These are phyloP conservation scores for Vicia villosa DNA, from an alignment of 306 rosid genomes.

Conservation along the genomic window DNA sequence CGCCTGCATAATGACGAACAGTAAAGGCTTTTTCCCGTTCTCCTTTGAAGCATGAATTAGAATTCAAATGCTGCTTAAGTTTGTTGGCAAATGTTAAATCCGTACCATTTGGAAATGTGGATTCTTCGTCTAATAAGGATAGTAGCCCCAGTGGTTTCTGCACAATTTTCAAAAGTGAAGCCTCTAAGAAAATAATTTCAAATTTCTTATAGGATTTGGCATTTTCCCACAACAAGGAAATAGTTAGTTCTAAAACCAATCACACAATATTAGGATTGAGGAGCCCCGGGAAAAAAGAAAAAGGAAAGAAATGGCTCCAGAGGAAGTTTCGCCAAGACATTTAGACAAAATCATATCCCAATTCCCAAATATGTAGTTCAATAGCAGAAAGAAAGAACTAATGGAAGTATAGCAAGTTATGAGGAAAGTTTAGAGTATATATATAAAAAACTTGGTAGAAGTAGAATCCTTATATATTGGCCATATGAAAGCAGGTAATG, in stretches of 20 bases:
- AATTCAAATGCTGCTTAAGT: constrained; percentile 88
- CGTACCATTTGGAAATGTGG: constrained; percentile 96
- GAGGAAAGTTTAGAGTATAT: not conserved
- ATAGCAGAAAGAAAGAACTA: constrained; percentile 4
- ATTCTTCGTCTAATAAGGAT: constrained; percentile 94
- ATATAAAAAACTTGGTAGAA: not conserved
- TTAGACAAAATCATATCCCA: constrained; percentile 23
- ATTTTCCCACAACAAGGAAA: constrained; percentile 8
- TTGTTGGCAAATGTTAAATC: constrained; percentile 93
- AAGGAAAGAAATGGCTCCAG: not conserved
- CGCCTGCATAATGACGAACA: constrained; percentile 95
- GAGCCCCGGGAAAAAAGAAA: not conserved
- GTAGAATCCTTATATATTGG: constrained; percentile 1
- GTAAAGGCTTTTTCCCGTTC: constrained; percentile 86
- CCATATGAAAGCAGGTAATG: not conserved
- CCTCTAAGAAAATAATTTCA: constrained; percentile 25
- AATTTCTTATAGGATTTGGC: constrained; percentile 21
- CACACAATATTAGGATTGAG: not conserved
- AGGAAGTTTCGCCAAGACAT: not conserved
- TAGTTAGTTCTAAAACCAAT: not conserved
- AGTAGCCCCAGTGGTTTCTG: constrained; percentile 98
- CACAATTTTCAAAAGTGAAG: constrained; percentile 36
- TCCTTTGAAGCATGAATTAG: constrained; percentile 86
- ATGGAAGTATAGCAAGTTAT: constrained; percentile 11
- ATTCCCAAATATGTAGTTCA: constrained; percentile 9